phyloP scores from a whole-genome alignment of 2,329 filamentous ascomycete species.

The Septoria linicola region DNA sequence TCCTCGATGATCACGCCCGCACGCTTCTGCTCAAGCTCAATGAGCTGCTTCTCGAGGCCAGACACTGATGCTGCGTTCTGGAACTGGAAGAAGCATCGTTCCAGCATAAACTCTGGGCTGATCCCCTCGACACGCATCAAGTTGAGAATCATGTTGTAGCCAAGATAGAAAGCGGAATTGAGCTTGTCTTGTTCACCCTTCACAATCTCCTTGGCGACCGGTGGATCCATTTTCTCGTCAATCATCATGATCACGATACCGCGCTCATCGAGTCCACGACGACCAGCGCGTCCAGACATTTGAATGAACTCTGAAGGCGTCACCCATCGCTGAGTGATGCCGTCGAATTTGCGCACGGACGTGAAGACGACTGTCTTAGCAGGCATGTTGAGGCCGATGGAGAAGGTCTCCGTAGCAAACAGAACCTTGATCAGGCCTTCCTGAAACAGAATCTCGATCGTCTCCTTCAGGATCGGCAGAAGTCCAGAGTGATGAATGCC shows the following conservation, averaged over 20 bases:
- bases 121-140: conserved; percentile 98
- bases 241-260: conserved; percentile 99
- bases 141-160: conserved; percentile 99
- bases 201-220: conserved; percentile 90
- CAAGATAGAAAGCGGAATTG: conserved; percentile 95
- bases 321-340: conserved; percentile 73
- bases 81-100: conserved; percentile 97
- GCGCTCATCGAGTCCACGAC: conserved; percentile 93
- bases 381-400: conserved; percentile 98
- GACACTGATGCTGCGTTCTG: conserved; percentile 90
- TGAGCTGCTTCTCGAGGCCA: conserved; percentile 76
- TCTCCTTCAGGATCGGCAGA: conserved; percentile 94
- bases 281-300: conserved; percentile 95
- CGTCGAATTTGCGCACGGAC: conserved; percentile 92
- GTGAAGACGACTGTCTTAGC: conserved; percentile 99
- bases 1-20: conserved; percentile 75
- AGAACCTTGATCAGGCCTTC: conserved; percentile 97
- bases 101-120: conserved; percentile 97
- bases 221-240: conserved; percentile 90
- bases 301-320: conserved; percentile 97
- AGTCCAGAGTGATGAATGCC: conserved; percentile 96
- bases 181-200: conserved; percentile 95
- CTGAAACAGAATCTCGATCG: conserved; percentile 98
- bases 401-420: conserved; percentile 98
- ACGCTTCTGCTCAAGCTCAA: conserved; percentile 72